Base-by-base conservation (phyloP, 164 flowering plant genomes). In the Annona cherimola region DNA sequence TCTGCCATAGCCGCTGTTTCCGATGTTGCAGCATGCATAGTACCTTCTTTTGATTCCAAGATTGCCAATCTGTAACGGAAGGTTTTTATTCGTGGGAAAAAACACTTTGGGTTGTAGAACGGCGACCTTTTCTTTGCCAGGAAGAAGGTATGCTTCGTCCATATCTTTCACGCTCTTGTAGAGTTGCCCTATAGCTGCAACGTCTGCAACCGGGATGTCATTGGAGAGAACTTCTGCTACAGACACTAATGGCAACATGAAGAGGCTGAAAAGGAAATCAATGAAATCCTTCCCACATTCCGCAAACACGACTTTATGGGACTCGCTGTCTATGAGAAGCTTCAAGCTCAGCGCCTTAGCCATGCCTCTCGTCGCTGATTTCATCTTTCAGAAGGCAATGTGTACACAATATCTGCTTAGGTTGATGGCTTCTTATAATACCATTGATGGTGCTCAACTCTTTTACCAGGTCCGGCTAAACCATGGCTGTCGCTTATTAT, bases 241-340 rank as follows among this genome's bases (percentile, higher is more conserved):
- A 20, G 65, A n/a, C 7, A 61, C 68, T 3, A 72, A 1, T n/a
- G 74, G 74, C 11, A 74, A 67, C 5, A 42, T 11, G 6, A 54
- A n/a, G 55, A 90, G 91, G 78, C 90, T 86, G 62, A 90, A 83
- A 42, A 92, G 90, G 63, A 85, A 76, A 39, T 90, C 77, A 85
- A 84, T 85, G 84, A 16, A 89, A 83, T 77, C 91, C 79, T 77
- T 86, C 77, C 65, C 84, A 54, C 86, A 87, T 82, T 90, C 89
- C 46, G 86, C 93, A 82, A 74, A 74, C 14, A 74, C 2, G 2
- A 74, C 76, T 63, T 41, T 74, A 16, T 50, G 40, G 45, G 62
- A n/a, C n/a, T 69, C 63, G 35, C 20, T 42, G 68, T 74, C 76
- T 6, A 69, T 43, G 42, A 69, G 42, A 19, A 74, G 76, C 72